A percentile compares a stretch with the other conserved stretches of the same genome.
phyloP scores from a whole-genome alignment of 2,329 filamentous ascomycete genomes.

The Bipolaris oryzae region DNA sequence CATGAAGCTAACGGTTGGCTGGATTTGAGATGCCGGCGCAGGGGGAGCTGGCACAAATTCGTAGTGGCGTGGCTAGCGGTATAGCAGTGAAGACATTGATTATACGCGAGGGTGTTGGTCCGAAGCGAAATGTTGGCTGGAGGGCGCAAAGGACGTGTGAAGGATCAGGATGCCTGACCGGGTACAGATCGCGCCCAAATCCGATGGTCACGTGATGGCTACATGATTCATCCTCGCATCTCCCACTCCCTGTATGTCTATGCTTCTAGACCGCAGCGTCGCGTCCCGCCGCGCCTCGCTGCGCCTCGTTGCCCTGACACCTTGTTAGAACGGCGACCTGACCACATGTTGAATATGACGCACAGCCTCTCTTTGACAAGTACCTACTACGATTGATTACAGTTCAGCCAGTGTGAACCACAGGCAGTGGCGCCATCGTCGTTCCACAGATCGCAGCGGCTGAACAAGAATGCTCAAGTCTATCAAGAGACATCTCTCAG shows the following conservation, averaged over 20 bases:
- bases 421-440: neutral
- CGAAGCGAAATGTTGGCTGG: neutral
- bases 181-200: neutral
- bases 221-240: neutral
- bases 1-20: neutral
- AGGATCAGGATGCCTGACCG: neutral
- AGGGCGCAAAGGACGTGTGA: neutral
- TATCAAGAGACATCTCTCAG: neutral
- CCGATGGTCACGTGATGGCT: neutral
- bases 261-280: neutral
- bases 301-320: neutral
- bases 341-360: neutral
- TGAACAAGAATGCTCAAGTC: neutral
- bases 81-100: neutral
- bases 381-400: neutral
- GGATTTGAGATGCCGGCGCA: neutral
- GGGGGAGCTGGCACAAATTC: neutral
- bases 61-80: neutral
- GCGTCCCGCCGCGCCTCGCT: neutral
- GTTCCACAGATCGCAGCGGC: neutral
- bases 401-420: neutral
- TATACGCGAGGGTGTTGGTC: neutral
- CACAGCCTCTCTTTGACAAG: neutral
- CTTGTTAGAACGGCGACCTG: neutral
- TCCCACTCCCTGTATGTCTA: neutral